Evolutionary conservation across 257 asterid species (phyloP), one percentile per base, ranked within the genome.

Genomic region (Asclepias syriaca): DNA sequence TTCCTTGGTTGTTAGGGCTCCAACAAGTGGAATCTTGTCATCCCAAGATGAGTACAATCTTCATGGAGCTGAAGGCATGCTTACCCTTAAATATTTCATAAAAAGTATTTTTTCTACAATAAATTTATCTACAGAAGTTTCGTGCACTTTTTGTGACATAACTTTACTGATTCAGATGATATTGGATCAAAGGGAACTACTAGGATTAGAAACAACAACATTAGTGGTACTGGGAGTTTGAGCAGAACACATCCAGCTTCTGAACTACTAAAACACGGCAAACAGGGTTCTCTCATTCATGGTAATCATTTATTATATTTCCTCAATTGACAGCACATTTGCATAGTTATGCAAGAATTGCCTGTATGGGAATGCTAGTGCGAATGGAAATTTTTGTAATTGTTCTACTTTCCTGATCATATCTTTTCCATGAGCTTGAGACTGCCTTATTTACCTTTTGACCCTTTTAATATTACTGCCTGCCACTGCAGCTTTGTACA

Each of bases 111-210:
- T 43, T 49, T 39, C 53, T 46, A 1, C 14, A 46, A 46, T 67
- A 60, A 58, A 43, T 69, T 40, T 63, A 51, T 43, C 51, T 7
- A 29, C 74, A 69, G 64, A 69, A 63, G 32, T 69, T 77, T 79
- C 73, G 74, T 22, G 16, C 86, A 68, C 85, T 77, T 82, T 70
- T 74, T 77, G 78, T 84, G 85, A 78, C 84, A 64, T 64, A 77
- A 67, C 68, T 18, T 82, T 85, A 73, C 86, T 82, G 84, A 83
- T 89, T 89, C 96, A 89, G 91, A 86, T 85, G 94, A 89, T 80
- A 77, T 80, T 82, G 92, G 87, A 86, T 81, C 93, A 77, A 86
- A 86, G 79, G 90, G 85, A 74, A 84, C 82, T 65, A 79, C 84
- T 68, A 64, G 77, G 69, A 72, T 75, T 81, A 78, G 84, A 58